Evolutionary conservation across 257 asterid genomes (phyloP).

Genomic region (Rhazya stricta): DNA sequence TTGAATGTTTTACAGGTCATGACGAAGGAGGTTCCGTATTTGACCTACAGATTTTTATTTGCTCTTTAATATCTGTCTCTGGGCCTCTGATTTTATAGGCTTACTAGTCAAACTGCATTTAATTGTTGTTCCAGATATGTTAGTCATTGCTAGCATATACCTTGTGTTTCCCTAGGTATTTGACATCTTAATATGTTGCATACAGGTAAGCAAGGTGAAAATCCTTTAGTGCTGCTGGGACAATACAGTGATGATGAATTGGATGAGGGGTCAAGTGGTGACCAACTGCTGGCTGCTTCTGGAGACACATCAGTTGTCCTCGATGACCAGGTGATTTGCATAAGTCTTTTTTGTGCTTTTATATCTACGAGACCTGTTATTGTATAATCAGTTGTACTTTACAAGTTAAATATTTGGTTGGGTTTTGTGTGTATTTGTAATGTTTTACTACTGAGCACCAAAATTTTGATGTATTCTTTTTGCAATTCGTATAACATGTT

Average conservation of each 20-base stretch:
- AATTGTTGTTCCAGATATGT: constrained; percentile 9
- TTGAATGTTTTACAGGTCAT: constrained; percentile 72
- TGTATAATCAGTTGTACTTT: no score
- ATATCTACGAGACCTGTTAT: no score
- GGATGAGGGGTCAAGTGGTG: constrained; percentile 54
- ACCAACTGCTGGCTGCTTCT: constrained; percentile 25
- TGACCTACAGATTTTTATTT: constrained; percentile 27
- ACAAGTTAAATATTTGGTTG: background rate
- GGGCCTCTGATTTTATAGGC: constrained; percentile 15
- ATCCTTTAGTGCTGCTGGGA: constrained; percentile 81
- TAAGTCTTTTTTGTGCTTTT: background rate
- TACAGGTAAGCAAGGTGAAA: constrained; percentile 60
- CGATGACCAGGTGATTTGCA: constrained; percentile 54
- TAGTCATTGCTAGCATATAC: constrained; percentile 19
- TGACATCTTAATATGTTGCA: constrained; percentile 40
- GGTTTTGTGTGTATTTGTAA: no score
- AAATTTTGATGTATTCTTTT: no score
- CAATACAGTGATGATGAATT: constrained; percentile 93
- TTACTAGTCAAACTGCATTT: constrained; percentile 16
- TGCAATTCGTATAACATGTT: no score
- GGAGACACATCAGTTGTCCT: constrained; percentile 35
- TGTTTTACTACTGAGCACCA: background rate
- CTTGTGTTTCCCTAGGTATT: constrained; percentile 19
- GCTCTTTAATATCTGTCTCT: constrained; percentile 20
- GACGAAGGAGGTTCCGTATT: constrained; percentile 32